Evolutionary conservation across 441 rosid species (phyloP), one percentile per base, ranked within the genome.

Genomic region (Mallotus repandus): DNA sequence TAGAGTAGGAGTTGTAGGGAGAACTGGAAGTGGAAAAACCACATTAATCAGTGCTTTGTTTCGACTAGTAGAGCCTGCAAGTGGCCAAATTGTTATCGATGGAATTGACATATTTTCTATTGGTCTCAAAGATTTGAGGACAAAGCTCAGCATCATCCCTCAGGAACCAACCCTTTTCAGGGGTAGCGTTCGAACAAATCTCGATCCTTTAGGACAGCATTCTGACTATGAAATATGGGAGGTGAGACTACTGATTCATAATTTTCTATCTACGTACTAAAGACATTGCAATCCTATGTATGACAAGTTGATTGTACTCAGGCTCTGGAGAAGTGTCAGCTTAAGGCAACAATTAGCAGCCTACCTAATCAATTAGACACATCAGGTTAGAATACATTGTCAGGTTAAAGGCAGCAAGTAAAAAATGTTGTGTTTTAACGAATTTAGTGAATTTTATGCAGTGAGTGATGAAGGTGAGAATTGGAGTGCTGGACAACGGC

Each of bases 401-500:
- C 32, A 29, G 32, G 32, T 29, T 29, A 29, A 29, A 29, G 2
- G 32, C 32, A 29, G 32, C 32, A 92, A 68, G 85, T 94, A 80
- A 29, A 92, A 74, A 88, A 89, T 58, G 88, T 88, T 56, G 88
- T 94, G 7, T 38, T 41, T 1, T 9, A 19, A 9, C 52, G 14
- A 38, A 52, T 9, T 4, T 8, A 5, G 2, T 11, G 15, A 22
- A 69, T 70, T 38, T 7, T 80, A 90, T 68, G 60, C 84, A 90
- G 97, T 90, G 69, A 89, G 97, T 69, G 97, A 90, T 63, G 97
- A 92, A 81, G 97, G 98, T 35, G 98, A 90, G 65, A 94, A 91
- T 66, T 94, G 98, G 98, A 94, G 97, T 49, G 89, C 81, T n/a
- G 97, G 98, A 71, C 97, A 94, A 72, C 73, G 97, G 43, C 98